Evolutionary conservation across 1,139 yeast genomes (phyloP), one percentile per base, ranked within the genome.

Genomic region (Taphrina pruni): DNA sequence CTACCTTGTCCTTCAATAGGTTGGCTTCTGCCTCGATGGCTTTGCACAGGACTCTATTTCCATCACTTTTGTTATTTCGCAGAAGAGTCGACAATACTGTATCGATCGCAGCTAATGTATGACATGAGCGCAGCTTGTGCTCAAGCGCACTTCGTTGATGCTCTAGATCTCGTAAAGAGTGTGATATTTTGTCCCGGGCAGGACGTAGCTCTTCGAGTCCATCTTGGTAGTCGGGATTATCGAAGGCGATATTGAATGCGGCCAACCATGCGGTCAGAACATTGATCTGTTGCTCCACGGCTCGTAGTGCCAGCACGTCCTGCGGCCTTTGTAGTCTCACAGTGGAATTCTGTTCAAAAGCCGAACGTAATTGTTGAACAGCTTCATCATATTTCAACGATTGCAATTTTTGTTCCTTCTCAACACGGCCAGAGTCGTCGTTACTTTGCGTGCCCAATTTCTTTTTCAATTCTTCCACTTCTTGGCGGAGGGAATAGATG

Each of bases 401-500:
- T 21, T 64, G 67, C 26, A 64, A 48, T 41, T 64, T 64, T 17
- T 56, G 54, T 55, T 64, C 67, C 8, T 55, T 46, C 36, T 64
- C 67, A 6, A 46, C 55, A 52, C 60, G 60, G 39, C 52, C 46
- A 17, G 48, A 52, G 39, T 64, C 67, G 35, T 64, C 56, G 17
- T n/a, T 45, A 50, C 39, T 65, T 20, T 71, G 65, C 43, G 69
- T 69, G 17, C 71, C 66, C n/a, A 60, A 35, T 4, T 81, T 81
- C 0, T 77, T 76, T 70, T 90, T 81, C 67, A 90, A 80, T 71
- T 87, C 89, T 61, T 87, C 90, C 70, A 92, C 90, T 77, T 90
- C 94, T 70, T 83, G 85, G 73, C 87, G 87, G 75, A 90, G 96
- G 74, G 89, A 93, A 1, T 93, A 87, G 51, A 92, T 91, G 88